These are phyloP conservation scores for Butyriboletus loyo DNA, from an alignment of 768 basidiomycete genomes.

Conservation along the genomic window DNA sequence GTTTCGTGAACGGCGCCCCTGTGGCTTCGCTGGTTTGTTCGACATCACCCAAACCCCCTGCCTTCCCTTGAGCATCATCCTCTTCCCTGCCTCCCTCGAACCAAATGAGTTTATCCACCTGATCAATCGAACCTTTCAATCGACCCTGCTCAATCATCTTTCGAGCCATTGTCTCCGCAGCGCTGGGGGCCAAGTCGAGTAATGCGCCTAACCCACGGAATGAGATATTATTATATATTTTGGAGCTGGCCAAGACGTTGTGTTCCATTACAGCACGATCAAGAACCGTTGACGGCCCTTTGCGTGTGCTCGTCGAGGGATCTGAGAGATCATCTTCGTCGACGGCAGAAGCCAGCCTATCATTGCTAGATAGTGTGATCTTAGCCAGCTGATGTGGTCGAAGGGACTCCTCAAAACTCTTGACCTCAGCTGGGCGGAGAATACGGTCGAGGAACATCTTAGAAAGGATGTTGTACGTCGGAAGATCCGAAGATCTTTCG, in stretches of 20 bases:
- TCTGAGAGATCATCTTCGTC: constrained; percentile 55
- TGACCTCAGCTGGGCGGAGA: constrained; percentile 83
- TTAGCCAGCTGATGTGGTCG: constrained; percentile 94
- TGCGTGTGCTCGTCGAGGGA: constrained; percentile 66
- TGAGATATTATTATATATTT: constrained; percentile 97
- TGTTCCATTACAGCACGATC: constrained; percentile 99
- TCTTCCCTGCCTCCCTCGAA: constrained; percentile 88
- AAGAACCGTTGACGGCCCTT: constrained; percentile 91
- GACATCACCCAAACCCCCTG: constrained; percentile 86
- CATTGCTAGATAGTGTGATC: constrained; percentile 80
- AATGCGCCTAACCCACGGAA: constrained; percentile 91
- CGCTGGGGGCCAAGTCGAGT: constrained; percentile 84
- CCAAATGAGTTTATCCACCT: constrained; percentile 91
- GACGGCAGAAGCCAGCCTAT: constrained; percentile 67
- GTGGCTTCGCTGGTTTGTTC: constrained; percentile 86
- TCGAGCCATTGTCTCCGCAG: constrained; percentile 95
- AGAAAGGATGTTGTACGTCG: constrained; percentile 84
- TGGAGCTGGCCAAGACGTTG: constrained; percentile 93
- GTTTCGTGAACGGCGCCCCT: constrained; percentile 85
- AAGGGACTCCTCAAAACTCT: constrained; percentile 83
- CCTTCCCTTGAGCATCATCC: constrained; percentile 91
- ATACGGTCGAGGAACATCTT: constrained; percentile 99
- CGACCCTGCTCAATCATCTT: constrained; percentile 99
- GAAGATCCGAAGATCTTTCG: constrained; percentile 78
- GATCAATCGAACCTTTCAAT: constrained; percentile 90